Conservation (phyloP, 164 flowering plant species). For the Pachysandra terminalis region DNA sequence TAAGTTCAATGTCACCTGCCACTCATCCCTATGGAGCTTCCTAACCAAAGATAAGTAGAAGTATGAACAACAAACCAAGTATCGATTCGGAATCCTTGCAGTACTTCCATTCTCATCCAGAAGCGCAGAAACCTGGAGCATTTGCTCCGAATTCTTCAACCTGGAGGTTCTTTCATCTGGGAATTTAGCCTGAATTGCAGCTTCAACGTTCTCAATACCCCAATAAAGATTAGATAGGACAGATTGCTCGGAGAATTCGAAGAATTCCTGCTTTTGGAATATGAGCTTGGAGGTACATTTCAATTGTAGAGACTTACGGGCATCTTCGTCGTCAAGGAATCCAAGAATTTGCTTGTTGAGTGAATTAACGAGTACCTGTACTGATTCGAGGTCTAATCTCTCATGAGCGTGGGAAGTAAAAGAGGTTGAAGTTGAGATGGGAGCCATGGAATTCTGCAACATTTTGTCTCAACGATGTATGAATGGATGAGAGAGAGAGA, state of each 20-base stretch:
- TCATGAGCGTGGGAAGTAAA: constrained; percentile 17
- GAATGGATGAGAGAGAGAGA: not conserved
- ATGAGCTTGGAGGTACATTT: constrained; percentile 45
- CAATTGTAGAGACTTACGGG: constrained; percentile 31
- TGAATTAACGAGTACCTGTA: constrained; percentile 30
- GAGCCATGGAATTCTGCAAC: constrained; percentile 23
- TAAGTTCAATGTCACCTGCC: constrained; percentile 68
- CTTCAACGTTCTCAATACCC: constrained; percentile 59
- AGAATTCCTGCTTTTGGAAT: constrained; percentile 39
- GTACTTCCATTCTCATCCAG: constrained; percentile 57
- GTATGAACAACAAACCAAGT: constrained; percentile 51
- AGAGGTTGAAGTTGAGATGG: constrained; percentile 24
- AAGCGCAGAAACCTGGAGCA: constrained; percentile 77
- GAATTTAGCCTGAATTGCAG: constrained; percentile 33
- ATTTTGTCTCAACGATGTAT: constrained; percentile 15
- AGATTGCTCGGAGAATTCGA: constrained; percentile 62
- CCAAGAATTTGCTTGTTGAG: constrained; percentile 35
- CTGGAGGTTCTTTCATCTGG: constrained; percentile 26
- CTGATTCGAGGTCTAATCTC: constrained; percentile 32
- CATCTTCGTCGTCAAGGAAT: constrained; percentile 26
- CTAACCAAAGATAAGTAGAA: constrained; percentile 59
- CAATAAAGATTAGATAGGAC: constrained; percentile 70
- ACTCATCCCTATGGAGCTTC: constrained; percentile 56
- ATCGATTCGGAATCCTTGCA: constrained; percentile 46
- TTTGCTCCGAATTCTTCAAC: constrained; percentile 47